Base-by-base conservation (phyloP, 148 eudicot species). In the Rhododendron williamsianum region DNA sequence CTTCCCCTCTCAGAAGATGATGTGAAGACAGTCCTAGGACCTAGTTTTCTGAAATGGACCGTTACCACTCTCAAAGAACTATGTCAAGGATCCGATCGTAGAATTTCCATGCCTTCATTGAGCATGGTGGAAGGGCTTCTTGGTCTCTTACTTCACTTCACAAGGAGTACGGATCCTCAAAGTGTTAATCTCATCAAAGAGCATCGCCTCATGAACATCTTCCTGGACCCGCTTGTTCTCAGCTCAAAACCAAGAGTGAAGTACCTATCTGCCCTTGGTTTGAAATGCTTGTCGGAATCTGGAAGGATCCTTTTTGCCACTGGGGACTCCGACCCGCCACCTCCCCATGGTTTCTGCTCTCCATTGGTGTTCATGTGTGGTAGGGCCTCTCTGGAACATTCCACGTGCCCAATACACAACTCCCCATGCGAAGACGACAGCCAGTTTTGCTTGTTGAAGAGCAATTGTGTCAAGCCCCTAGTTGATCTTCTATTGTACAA, bases 121-220 rank as follows among this genome's bases (percentile, higher is more conserved):
- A 85, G 30, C 86, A 83, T 92, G 91, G 82, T 86, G 45, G 95
- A 93, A 88, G 95, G 95, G 81, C 92, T 93, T 82, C 92, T 93
- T 8, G 95, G 95, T 72, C 87, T 93, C 69, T 74, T 92, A 73
- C 90, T 93, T 35, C 95, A 91, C 91, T 92, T 90, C 84, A 89
- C 91, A n/a, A 87, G 83, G 82, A 88, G 83, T 74, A 52, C 84
- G 49, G 91, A 92, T 76, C 69, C 87, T 19, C 92, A 86, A 85
- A 87, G 56, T 79, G 82, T 87, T 13, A 36, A 82, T 73, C 82
- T 92, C 83, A 85, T 91, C n/a, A 92, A 85, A 85, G 94, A 93
- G 82, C 85, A 90, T 83, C 89, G 81, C 25, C 92, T 93, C 27
- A 91, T 91, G 90, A 45, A 45, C 45, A 86, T 93, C 76, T 91